Evolutionary conservation across 169 alveolate species (phyloP).

Genomic region (Plasmodium coatneyi): DNA sequence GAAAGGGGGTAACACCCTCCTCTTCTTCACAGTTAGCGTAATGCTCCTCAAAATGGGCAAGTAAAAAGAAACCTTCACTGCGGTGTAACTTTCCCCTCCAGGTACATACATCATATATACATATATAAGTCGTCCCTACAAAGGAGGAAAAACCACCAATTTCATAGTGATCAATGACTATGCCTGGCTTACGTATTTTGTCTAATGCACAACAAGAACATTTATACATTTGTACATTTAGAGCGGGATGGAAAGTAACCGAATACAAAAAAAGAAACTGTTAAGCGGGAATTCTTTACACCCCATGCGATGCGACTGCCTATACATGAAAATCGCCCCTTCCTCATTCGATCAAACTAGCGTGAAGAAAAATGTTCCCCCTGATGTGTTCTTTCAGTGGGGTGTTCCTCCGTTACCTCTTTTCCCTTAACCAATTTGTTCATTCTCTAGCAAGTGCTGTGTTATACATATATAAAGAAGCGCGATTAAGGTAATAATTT

Average conservation of each 20-base stretch:
- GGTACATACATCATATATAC: not conserved
- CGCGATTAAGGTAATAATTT: not conserved
- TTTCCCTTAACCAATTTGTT: not conserved
- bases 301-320: not conserved
- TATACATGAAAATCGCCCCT: not conserved
- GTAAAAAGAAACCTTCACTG: not conserved
- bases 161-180: not conserved
- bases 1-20: not conserved
- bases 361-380: not conserved
- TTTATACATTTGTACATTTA: not conserved
- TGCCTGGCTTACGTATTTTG: not conserved
- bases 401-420: not conserved
- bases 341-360: not conserved
- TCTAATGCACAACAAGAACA: not conserved
- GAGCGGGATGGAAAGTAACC: not conserved
- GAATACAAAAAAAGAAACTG: not conserved
- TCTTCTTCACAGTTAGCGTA: not conserved
- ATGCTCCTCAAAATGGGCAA: not conserved
- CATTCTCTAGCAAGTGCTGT: not conserved
- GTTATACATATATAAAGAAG: not conserved
- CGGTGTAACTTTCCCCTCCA: not conserved
- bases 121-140: not conserved
- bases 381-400: not conserved
- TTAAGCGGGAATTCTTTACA: not conserved
- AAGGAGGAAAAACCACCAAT: not conserved